A percentile compares a stretch with the other conserved stretches of the same genome.
Evolutionary conservation across 176 grass and related monocot genomes (phyloP).

Genomic region (Zoysia japonica): DNA sequence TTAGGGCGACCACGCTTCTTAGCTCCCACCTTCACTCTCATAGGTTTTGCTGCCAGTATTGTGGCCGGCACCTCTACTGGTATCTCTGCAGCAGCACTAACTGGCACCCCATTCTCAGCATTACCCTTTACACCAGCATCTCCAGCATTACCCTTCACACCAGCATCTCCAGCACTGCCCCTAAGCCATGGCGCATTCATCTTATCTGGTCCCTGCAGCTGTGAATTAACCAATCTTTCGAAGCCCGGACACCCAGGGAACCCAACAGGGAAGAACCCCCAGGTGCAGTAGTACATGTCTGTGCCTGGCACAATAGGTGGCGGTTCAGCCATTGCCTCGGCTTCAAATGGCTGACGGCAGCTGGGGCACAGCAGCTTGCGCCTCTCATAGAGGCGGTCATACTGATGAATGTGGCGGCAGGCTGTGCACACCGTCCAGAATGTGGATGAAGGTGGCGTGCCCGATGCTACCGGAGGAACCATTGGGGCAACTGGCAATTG

Average conservation of each 20-base stretch:
- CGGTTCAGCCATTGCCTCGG: slow-evolving; percentile 52
- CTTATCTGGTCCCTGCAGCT: slow-evolving; percentile 23
- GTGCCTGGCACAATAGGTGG: slow-evolving; percentile 80
- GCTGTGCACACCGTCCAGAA: slow-evolving; percentile 74
- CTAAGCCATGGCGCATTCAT: slow-evolving; percentile 29
- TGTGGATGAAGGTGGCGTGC: slow-evolving; percentile 3
- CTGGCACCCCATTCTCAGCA: slow-evolving; percentile 34
- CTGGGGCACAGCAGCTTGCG: slow-evolving; percentile 59
- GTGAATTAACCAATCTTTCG: slow-evolving; percentile 43
- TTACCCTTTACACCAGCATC: slow-evolving; percentile 17
- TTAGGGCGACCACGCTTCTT: slow-evolving; percentile 65
- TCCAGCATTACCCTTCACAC: neutral
- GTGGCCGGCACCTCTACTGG: slow-evolving; percentile 13
- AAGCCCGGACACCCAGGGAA: slow-evolving; percentile 72
- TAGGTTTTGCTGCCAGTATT: slow-evolving; percentile 8
- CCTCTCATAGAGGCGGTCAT: slow-evolving; percentile 55
- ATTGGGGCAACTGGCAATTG: neutral
- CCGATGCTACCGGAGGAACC: slow-evolving; percentile 1
- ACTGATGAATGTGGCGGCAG: slow-evolving; percentile 80
- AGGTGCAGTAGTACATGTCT: slow-evolving; percentile 90
- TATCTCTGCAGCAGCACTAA: slow-evolving; percentile 13
- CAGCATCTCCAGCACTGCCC: slow-evolving; percentile 17
- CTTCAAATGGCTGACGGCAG: slow-evolving; percentile 65
- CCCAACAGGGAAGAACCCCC: slow-evolving; percentile 92
- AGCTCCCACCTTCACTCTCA: slow-evolving; percentile 43